phyloP scores from a whole-genome alignment of 768 basidiomycete species.

The Multifurca ochricompacta region DNA sequence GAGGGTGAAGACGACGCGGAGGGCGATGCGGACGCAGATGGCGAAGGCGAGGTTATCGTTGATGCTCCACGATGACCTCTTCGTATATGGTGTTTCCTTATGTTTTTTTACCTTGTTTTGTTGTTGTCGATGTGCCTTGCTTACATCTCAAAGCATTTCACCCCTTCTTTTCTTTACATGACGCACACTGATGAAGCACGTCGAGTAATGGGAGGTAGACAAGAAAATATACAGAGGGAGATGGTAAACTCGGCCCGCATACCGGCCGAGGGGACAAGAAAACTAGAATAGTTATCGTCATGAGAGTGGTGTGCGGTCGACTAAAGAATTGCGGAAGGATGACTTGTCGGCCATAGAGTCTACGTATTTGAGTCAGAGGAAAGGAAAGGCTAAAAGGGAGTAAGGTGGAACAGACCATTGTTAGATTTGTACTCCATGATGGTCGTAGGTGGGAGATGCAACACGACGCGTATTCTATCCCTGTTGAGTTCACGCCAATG shows the following conservation, averaged over 20 bases:
- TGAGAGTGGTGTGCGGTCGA: slow-evolving; percentile 29
- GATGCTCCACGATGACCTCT: neutral
- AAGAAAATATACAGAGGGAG: slow-evolving; percentile 10
- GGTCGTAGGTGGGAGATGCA: slow-evolving; percentile 69
- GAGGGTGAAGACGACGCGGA: slow-evolving; percentile 54
- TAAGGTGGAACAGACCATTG: slow-evolving; percentile 46
- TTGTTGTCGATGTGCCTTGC: neutral
- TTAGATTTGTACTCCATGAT: slow-evolving; percentile 95
- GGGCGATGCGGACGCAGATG: slow-evolving; percentile 23
- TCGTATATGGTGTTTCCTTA: neutral
- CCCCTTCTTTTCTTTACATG: slow-evolving; percentile 6
- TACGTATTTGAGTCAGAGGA: slow-evolving; percentile 25
- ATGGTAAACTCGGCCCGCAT: neutral
- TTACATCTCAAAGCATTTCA: neutral
- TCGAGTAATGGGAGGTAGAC: slow-evolving; percentile 12
- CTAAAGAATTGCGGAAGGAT: slow-evolving; percentile 49
- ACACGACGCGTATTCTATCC: slow-evolving; percentile 69
- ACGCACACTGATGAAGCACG: neutral
- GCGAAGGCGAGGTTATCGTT: slow-evolving; percentile 11
- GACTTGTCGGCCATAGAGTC: slow-evolving; percentile 88
- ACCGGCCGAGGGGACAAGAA: neutral
- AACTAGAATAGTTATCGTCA: slow-evolving; percentile 19
- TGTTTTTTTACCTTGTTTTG: neutral
- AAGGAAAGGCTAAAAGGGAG: neutral
- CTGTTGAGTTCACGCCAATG: slow-evolving; percentile 32